phyloP scores from a whole-genome alignment of 2,329 filamentous ascomycete genomes.

The Verticillium nonalfalfae region DNA sequence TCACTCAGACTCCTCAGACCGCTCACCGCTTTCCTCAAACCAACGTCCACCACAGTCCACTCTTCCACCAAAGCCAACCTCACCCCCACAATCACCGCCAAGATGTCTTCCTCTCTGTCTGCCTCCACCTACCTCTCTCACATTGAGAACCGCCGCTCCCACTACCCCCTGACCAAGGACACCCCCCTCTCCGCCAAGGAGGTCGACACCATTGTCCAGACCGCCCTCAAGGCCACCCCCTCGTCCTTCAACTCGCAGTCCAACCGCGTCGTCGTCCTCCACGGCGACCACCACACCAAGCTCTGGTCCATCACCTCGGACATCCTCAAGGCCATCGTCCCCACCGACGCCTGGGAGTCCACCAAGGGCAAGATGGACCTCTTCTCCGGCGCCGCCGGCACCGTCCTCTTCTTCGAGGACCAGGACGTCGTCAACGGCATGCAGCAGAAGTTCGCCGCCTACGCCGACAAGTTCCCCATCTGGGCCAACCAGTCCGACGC shows the following conservation, averaged over 20 bases:
- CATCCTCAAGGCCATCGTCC: conserved; percentile 61
- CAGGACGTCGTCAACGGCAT: conserved; percentile 57
- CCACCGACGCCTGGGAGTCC: conserved; percentile 53
- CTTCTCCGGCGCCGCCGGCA: conserved; percentile 71
- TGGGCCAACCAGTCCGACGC: conserved; percentile 74
- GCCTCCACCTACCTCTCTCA: conserved; percentile 52
- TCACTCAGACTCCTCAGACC: conserved; percentile 2
- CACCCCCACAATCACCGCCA: conserved; percentile 22
- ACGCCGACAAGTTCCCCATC: conserved; percentile 71
- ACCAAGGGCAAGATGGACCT: conserved; percentile 36
- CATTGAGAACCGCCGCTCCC: conserved; percentile 61
- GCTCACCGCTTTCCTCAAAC: not conserved
- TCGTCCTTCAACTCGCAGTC: conserved; percentile 87
- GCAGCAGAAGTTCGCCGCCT: conserved; percentile 63
- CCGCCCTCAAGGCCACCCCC: conserved; percentile 63
- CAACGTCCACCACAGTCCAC: conserved; percentile 2
- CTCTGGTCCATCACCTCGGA: conserved; percentile 73
- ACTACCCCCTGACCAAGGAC: conserved; percentile 62
- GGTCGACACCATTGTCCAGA: conserved; percentile 59
- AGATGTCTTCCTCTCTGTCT: conserved; percentile 35
- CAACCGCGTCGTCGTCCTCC: conserved; percentile 70
- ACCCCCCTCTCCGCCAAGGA: conserved; percentile 50
- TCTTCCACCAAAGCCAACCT: conserved; percentile 5
- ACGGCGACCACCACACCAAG: conserved; percentile 78
- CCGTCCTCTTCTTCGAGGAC: conserved; percentile 86